Base-by-base conservation (phyloP, 495 filamentous ascomycete genomes). In the Penicillium parvum region DNA sequence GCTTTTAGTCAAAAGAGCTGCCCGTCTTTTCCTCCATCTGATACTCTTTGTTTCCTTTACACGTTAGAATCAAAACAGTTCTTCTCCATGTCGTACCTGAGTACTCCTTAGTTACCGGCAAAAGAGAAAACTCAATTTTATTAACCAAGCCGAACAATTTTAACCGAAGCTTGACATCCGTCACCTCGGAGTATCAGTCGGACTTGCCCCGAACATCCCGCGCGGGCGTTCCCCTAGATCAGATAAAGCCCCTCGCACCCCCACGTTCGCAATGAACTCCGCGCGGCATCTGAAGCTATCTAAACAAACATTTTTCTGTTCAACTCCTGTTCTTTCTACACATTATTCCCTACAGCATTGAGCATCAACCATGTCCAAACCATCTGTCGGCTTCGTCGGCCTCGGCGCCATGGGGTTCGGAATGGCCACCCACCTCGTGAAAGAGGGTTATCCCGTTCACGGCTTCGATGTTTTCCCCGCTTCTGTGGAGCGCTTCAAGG, bases 321-420 rank as follows among this genome's bases (percentile, higher is more conserved):
- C 35, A 40, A 14, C 33, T 45, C 5, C n/a, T 35, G 10, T 37
- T 37, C 15, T 32, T 17, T 38, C 5, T 15, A 26, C 35, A 20
- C 23, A 16, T 11, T 7, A 15, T 3, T 19, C 17, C 17, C n/a
- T 26, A 15, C 9, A 20, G n/a, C 3, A 3, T 28, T 10, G 9
- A 32, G 32, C n/a, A 21, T 29, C 12, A 17, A 55, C 28, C 1
- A 55, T 55, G 52, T 50, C 67, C 32, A 71, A 81, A 53, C 74
- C 79, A 7, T 65, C 71, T 34, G 65, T 90, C 40, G 79, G 83
- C 49, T 90, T 90, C 66, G 83, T 86, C 44, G 87, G 87, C 72
- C 82, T 92, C 5, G 87, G 87, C 49, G 86, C 87, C 66, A 92
- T 90, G 87, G 87, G 87, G 55, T 87, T 86, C 58, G 86, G 86